A percentile compares a stretch with the other conserved stretches of the same genome.
phyloP scores from a whole-genome alignment of 108 stramenopile genomes.

The Craspedostauros australis region DNA sequence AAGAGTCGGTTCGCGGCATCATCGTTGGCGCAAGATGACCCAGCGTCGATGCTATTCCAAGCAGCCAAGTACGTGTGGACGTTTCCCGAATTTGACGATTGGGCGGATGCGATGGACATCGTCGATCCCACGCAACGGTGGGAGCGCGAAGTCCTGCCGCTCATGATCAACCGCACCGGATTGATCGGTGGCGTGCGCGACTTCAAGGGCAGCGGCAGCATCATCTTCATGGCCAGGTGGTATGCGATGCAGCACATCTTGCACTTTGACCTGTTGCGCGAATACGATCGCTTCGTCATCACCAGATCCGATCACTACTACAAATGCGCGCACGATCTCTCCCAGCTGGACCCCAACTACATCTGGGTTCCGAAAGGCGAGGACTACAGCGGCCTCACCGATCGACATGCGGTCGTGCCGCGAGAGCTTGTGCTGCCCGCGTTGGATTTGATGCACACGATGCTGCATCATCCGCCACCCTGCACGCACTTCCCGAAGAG shows the following conservation, averaged over 20 bases:
- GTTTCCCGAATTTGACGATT: slow-evolving; percentile 34
- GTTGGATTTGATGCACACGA: slow-evolving; percentile 25
- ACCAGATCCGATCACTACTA: slow-evolving; percentile 49
- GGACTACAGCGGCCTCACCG: slow-evolving; percentile 30
- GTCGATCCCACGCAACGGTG: slow-evolving; percentile 34
- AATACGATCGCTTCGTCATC: slow-evolving; percentile 41
- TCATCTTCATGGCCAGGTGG: slow-evolving; percentile 41
- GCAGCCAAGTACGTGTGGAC: slow-evolving; percentile 31
- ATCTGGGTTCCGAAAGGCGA: slow-evolving; percentile 35
- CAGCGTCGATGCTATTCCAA: slow-evolving; percentile 10
- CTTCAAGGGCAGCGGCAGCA: slow-evolving; percentile 17
- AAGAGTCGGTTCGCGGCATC: not conserved
- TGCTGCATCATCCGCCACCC: slow-evolving; percentile 5
- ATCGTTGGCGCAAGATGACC: not conserved
- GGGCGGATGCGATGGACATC: slow-evolving; percentile 40
- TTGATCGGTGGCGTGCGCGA: slow-evolving; percentile 25
- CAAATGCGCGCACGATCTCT: slow-evolving; percentile 22
- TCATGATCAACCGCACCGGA: not conserved
- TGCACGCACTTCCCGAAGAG: not conserved
- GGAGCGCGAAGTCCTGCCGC: slow-evolving; percentile 9
- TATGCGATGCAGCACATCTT: slow-evolving; percentile 15
- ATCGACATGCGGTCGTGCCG: slow-evolving; percentile 24
- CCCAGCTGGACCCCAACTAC: slow-evolving; percentile 5
- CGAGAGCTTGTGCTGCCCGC: slow-evolving; percentile 11
- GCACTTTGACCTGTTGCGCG: slow-evolving; percentile 1